Base-by-base conservation (phyloP, 192 early-diverging fungal species). In the Umbelopsis sp. region DNA sequence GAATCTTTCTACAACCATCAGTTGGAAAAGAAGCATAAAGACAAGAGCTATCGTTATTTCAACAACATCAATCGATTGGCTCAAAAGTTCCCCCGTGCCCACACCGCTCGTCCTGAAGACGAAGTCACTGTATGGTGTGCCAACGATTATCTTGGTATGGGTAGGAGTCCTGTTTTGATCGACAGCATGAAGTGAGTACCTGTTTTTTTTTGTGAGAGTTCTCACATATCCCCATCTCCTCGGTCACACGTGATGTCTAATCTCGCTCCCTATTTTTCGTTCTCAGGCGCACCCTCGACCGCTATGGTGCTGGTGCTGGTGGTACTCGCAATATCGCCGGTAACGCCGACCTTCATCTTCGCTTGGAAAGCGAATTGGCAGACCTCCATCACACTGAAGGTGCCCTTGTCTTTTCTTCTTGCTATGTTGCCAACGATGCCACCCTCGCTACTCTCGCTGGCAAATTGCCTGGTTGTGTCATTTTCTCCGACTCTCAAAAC, bases 61-160 rank as follows among this genome's bases (percentile, higher is more conserved):
- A 99, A 99, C 91, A 99, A 99, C 87, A 98, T 99, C 86, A 99
- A 99, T 82, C 92, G 97, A 45, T 84, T 99, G 27, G 97, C 97
- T 6, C 84, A 91, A 77, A 82, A 87, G 73, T 99, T 92, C 78
- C 97, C 97, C 49, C 89, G 85, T 71, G 97, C 97, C 22, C 97
- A 99, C 83, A 99, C 96, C 23, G 89, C 88, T 15, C 90, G 87
- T 49, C 71, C 83, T 51, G 85, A 89, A 46, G 94, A 97, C 72
- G 87, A 94, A 73, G 97, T 99, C 58, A 96, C 94, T 12, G 97
- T 99, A 46, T 99, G 97, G 97, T 99, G 97, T 80, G 91, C 93
- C 71, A 99, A 99, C 88, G 97, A 99, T 81, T 99, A 99, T 77
- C 88, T 99, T 68, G 97, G 96, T 41, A 97, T 98, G 93, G 90